Percentiles rank a stretch among this genome's conserved stretches.
Conservation (phyloP, 352 stramenopile genomes). For the Globisporangium takayamanum region DNA sequence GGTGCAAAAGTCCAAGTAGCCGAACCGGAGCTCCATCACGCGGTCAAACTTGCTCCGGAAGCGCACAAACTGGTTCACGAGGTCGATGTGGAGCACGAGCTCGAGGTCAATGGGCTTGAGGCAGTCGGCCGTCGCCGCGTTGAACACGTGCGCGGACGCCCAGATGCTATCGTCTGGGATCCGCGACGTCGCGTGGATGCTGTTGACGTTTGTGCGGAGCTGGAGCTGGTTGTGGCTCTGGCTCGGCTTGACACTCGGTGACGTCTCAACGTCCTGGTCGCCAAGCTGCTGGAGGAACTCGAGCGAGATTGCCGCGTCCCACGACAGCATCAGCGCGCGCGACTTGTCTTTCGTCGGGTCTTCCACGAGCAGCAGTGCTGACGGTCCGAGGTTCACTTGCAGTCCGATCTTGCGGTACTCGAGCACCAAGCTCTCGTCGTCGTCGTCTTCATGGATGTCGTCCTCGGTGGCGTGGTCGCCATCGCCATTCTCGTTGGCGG, state of each 20-base stretch:
- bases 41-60: constrained; percentile 70
- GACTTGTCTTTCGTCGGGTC: constrained; percentile 62
- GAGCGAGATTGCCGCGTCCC: constrained; percentile 55
- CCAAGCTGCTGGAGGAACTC: constrained; percentile 47
- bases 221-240: constrained; percentile 47
- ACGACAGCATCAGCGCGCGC: constrained; percentile 75
- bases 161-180: constrained; percentile 74
- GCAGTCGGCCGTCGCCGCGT: constrained; percentile 51
- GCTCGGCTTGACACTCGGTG: background rate
- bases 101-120: constrained; percentile 75
- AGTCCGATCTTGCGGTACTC: constrained; percentile 43
- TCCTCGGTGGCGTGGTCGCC: background rate
- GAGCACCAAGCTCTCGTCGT: constrained; percentile 11
- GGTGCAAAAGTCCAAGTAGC: constrained; percentile 78
- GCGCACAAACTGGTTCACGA: constrained; percentile 49
- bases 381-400: constrained; percentile 56
- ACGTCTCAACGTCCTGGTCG: constrained; percentile 12
- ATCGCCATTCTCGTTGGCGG: background rate
- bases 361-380: constrained; percentile 68
- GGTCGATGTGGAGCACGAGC: constrained; percentile 60
- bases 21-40: constrained; percentile 76
- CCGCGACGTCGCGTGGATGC: constrained; percentile 69
- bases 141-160: constrained; percentile 24
- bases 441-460: background rate
- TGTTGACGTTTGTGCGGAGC: constrained; percentile 49